Evolutionary conservation across 192 early-diverging fungal genomes (phyloP).

Genomic region (Coemansia sp.): DNA sequence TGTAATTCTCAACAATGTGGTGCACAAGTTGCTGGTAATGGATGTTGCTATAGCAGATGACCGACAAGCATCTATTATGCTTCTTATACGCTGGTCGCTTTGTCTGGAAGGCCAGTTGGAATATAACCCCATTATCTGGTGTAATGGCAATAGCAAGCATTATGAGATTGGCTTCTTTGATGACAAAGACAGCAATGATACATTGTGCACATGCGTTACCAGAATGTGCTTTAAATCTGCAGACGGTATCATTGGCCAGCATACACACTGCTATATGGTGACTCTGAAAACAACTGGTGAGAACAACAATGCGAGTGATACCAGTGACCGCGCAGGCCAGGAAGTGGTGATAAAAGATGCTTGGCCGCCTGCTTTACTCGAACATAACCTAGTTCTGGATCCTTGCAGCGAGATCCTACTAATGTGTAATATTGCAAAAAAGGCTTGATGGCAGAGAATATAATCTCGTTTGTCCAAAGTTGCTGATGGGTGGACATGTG

Average conservation of each 20-base stretch:
- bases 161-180: not conserved
- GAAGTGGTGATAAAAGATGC: not conserved
- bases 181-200: not conserved
- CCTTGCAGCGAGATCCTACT: not conserved
- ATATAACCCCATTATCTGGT: not conserved
- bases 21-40: not conserved
- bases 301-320: not conserved
- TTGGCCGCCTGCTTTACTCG: not conserved
- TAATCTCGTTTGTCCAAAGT: not conserved
- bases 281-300: no score
- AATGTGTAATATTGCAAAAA: not conserved
- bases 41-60: not conserved
- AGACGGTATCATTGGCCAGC: not conserved
- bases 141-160: not conserved
- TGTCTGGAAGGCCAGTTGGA: conserved; percentile 5
- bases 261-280: conserved; percentile 3
- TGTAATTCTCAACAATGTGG: not conserved
- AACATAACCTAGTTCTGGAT: not conserved
- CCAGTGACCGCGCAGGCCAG: not conserved
- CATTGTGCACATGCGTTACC: not conserved
- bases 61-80: not conserved
- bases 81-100: conserved; percentile 1
- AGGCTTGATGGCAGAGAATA: not conserved
- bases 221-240: not conserved
- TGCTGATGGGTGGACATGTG: not conserved